Base-by-base conservation (phyloP, 108 stramenopile species). In the Aureococcus anophagefferens region DNA sequence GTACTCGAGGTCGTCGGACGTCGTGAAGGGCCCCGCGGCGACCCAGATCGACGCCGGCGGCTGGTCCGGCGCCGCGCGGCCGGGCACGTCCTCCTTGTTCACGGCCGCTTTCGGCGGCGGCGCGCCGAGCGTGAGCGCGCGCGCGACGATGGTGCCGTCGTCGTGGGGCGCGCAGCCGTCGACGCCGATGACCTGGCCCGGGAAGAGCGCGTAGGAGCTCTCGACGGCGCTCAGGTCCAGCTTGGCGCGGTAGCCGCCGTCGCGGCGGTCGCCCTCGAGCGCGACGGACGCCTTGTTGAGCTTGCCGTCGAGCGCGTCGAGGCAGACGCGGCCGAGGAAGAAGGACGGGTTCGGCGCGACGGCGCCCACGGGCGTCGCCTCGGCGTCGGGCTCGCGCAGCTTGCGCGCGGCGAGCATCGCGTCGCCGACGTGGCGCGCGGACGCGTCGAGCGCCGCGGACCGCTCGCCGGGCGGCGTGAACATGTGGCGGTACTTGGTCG, bases 1-100 rank as follows among this genome's bases (percentile, higher is more conserved):
- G 71, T 84, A 85, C 62, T 72, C 80, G 46, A 85, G 83, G 51
- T 79, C 76, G 63, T 80, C 81, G 30, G 35, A 40, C 17, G 81
- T 76, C n/a, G 82, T 72, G 66, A 74, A 85, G 28, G 85, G 85
- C 0, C 85, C 51, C 7, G 7, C 13, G 7, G 51, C 51, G 21
- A 28, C 51, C 51, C 51, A 59, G 25, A 59, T 59, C 17, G 21
- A 9, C 21, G 13, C 0, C 1, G 51, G 51, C n/a, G n/a, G n/a
- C n/a, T n/a, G n/a, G n/a, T n/a, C n/a, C n/a, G n/a, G n/a, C n/a
- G n/a, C n/a, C n/a, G n/a, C n/a, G n/a, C n/a, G n/a, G n/a, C n/a
- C n/a, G n/a, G n/a, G n/a, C n/a, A n/a, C n/a, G n/a, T n/a, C n/a
- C n/a, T n/a, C n/a, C 51, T 59, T 18, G 51, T 25, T 44, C 9